These are phyloP conservation scores for Artemisia tridentata DNA, from an alignment of 129 eudicot genomes.

Conservation along the genomic window DNA sequence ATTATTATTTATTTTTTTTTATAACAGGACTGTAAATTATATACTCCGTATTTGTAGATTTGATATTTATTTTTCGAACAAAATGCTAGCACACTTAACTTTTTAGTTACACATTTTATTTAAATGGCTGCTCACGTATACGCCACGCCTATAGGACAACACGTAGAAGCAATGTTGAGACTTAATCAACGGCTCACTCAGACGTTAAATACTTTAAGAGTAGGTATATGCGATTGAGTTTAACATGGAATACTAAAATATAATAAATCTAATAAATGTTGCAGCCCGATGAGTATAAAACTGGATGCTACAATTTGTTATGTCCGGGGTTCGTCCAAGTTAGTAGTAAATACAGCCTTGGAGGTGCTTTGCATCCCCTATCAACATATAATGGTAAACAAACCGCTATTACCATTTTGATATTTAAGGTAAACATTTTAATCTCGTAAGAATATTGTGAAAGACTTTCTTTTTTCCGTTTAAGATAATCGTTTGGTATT, in stretches of 20 bases:
- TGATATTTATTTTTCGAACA: neutral
- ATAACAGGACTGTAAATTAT: neutral
- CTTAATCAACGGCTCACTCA: no score
- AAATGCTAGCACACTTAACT: neutral
- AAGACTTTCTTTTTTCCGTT: neutral
- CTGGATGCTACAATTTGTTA: neutral
- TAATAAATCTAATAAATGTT: neutral
- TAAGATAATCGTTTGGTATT: neutral
- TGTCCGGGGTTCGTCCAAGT: neutral
- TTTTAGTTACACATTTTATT: neutral
- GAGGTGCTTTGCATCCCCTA: neutral
- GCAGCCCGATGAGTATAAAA: neutral
- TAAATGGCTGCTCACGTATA: neutral
- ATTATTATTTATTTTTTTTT: no score
- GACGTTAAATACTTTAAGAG: no score
- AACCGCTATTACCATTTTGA: neutral
- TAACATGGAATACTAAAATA: neutral
- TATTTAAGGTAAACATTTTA: neutral
- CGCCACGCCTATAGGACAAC: no score
- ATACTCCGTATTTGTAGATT: neutral
- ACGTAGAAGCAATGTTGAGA: no score
- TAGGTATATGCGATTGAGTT: no score
- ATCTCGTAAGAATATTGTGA: neutral
- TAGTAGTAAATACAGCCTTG: neutral
- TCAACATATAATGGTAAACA: neutral